A percentile compares a stretch with the other conserved stretches of the same genome.
Evolutionary conservation across 495 filamentous ascomycete species (phyloP).

Genomic region (Jackrogersella multiformis): DNA sequence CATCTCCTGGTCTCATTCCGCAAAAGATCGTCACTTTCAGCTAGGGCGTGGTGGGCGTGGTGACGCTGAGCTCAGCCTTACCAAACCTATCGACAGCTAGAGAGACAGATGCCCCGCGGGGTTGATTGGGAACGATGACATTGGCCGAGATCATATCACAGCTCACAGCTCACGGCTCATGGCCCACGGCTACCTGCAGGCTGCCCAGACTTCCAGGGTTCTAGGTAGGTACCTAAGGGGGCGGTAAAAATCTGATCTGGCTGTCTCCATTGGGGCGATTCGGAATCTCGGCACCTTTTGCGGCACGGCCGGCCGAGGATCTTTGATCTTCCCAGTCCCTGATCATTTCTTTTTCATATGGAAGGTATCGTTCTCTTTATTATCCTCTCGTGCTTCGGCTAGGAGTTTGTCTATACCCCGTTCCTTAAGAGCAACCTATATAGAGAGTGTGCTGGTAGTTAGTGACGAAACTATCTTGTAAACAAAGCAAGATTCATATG

Average conservation of each 20-base stretch:
- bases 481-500: conserved; percentile 17
- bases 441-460: not conserved
- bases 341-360: conserved; percentile 67
- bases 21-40: conserved; percentile 24
- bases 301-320: not conserved
- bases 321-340: not conserved
- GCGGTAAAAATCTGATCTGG: not conserved
- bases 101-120: conserved; percentile 8
- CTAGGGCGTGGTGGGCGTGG: conserved; percentile 8
- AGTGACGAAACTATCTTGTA: conserved; percentile 2
- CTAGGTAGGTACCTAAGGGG: conserved; percentile 5
- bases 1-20: conserved; percentile 19
- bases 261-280: conserved; percentile 7
- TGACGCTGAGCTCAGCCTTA: conserved; percentile 24
- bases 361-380: conserved; percentile 79
- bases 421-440: conserved; percentile 82
- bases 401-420: conserved; percentile 87
- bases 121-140: conserved; percentile 8
- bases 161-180: not conserved
- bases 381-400: conserved; percentile 83
- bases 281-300: conserved; percentile 32
- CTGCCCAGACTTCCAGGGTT: conserved; percentile 9
- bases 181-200: not conserved
- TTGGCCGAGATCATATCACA: conserved; percentile 13
- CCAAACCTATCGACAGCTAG: not conserved